Evolutionary conservation across 2,329 filamentous ascomycete species (phyloP), one percentile per base, ranked within the genome.

Genomic region (Arachnomyces sp.): DNA sequence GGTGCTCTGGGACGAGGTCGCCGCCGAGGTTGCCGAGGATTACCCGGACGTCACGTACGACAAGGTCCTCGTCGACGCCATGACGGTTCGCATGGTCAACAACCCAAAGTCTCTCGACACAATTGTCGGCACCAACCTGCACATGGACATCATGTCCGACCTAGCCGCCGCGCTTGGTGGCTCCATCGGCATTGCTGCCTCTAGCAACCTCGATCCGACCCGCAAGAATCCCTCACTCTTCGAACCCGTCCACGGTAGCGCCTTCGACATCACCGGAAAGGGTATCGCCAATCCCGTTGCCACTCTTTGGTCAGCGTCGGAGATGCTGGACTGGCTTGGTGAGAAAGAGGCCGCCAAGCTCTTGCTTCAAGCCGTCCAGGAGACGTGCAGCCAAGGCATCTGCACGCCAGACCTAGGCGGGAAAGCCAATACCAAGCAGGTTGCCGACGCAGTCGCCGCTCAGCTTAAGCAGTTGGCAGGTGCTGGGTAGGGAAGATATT

Each of bases 1-100:
- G 77, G 78, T 82, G 1, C 68, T 82, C 43, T 82, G 78, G 79
- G 78, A 82, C 51, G 77, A 81, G 49, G 68, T 82, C 8, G 76
- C 76, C 0, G 61, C 59, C 0, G 65, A 70, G 17, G 71, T 82
- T 2, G 68, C 69, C 0, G 66, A 62, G 42, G 75, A 80, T 4
- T 82, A 77, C 48, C 73, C 73, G 0, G 75, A 80, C 48, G 77
- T 82, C 2, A 69, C 66, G 18, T 65, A 72, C 33, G 78, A 82
- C 44, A 82, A 81, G 66, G 80, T 81, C 74, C 64, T 82, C 14
- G 78, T 82, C 4, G 78, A 81, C 55, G 77, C 78, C 5, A 80
- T 82, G 77, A 82, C 78, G 1, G 73, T 74, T 9, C 66, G 76
- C 11, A 82, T 82, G 75, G 74, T 78, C 1, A 56, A 78, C 29